phyloP scores from a whole-genome alignment of 495 filamentous ascomycete genomes.

The Penicillium silybi region DNA sequence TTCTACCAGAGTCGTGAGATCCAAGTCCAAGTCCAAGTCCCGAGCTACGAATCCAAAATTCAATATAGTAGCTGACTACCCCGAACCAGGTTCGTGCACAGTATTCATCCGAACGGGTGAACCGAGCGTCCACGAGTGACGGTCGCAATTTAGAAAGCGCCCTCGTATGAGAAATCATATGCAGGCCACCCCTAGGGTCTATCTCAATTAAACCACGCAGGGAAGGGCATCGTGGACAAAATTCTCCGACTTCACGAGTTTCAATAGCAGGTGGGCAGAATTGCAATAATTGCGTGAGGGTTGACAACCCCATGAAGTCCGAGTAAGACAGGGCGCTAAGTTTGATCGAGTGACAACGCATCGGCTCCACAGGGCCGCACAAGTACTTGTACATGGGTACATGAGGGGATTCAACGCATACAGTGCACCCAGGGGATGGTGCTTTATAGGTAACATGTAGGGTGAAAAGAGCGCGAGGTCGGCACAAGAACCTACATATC shows the following conservation, averaged over 20 bases:
- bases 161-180: constrained; percentile 15
- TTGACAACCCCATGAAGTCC: constrained; percentile 20
- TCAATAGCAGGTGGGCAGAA: constrained; percentile 4
- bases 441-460: neutral
- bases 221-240: constrained; percentile 23
- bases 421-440: too few species aligned
- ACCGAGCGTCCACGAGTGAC: constrained; percentile 14
- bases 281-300: neutral
- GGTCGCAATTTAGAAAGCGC: neutral
- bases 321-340: neutral
- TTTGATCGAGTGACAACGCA: constrained; percentile 5
- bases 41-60: too few species aligned
- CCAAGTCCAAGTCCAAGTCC: too few species aligned
- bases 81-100: neutral
- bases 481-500: neutral
- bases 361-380: constrained; percentile 6
- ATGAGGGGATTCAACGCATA: neutral
- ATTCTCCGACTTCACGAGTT: constrained; percentile 23
- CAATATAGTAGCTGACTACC: too few species aligned
- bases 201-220: constrained; percentile 19
- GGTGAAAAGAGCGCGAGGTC: neutral
- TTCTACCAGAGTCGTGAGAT: too few species aligned
- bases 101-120: constrained; percentile 16
- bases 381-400: too few species aligned
- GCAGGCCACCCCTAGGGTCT: constrained; percentile 11